Conservation (phyloP, 805 yeast genomes). For the Allodekkera sacchari region DNA sequence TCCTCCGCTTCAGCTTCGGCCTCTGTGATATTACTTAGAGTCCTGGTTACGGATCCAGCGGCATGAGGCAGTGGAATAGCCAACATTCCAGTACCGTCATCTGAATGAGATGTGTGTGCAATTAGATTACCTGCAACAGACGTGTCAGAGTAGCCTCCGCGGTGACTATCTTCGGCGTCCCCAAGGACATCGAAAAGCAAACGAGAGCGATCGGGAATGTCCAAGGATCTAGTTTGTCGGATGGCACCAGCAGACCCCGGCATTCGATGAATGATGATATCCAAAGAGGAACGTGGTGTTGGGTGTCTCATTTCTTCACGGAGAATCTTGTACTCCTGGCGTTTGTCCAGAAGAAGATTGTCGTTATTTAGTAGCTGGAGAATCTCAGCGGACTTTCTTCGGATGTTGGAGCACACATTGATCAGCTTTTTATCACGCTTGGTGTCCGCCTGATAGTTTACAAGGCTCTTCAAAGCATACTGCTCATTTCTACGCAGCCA, state of each 20-base stretch:
- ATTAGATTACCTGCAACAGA: no score
- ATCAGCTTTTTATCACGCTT: slow-evolving; percentile 14
- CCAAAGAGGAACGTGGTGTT: slow-evolving; percentile 19
- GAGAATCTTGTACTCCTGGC: slow-evolving; percentile 32
- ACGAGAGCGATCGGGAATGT: no score
- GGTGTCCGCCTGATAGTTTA: slow-evolving; percentile 21
- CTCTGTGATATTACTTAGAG: no score
- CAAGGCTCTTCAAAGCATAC: slow-evolving; percentile 20
- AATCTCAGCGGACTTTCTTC: slow-evolving; percentile 29
- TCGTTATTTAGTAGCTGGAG: slow-evolving; percentile 25
- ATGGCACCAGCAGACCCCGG: background rate
- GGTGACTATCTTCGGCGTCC: no score
- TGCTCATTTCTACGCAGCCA: slow-evolving; percentile 38
- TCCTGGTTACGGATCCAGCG: no score
- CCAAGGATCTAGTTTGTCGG: slow-evolving; percentile 3
- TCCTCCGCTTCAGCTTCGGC: no score
- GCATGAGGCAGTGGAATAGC: no score
- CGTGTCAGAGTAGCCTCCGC: no score
- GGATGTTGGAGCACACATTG: slow-evolving; percentile 25
- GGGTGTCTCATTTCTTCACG: slow-evolving; percentile 32
- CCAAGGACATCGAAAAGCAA: no score
- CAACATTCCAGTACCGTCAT: no score
- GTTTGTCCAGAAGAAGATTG: slow-evolving; percentile 28
- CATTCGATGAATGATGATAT: slow-evolving; percentile 7
- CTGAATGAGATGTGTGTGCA: no score